Conservation (phyloP, 345 rosid species). For the Geranium brycei region DNA sequence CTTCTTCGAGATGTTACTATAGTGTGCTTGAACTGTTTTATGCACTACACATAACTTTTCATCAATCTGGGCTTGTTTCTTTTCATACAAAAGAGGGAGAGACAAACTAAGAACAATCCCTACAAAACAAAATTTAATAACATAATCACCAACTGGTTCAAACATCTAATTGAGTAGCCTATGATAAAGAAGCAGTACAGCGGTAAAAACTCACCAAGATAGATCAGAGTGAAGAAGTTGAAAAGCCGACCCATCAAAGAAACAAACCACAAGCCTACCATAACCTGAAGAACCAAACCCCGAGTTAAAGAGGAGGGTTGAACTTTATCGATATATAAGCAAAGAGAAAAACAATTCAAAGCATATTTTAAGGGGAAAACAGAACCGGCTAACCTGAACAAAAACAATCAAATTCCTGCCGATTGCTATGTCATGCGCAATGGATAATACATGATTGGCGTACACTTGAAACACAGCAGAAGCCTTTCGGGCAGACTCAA, state of each 20-base stretch:
- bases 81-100: conserved; percentile 59
- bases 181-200: neutral
- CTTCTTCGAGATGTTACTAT: conserved; percentile 35
- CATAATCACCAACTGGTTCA: neutral
- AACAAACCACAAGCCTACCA: conserved; percentile 35
- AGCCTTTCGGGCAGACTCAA: conserved; percentile 36
- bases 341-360: neutral
- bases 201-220: conserved; percentile 50
- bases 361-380: neutral
- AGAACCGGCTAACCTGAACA: conserved; percentile 34
- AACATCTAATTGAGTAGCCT: neutral
- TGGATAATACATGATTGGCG: conserved; percentile 39
- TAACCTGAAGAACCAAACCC: conserved; percentile 35
- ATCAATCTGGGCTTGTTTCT: conserved; percentile 57
- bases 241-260: conserved; percentile 59
- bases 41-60: conserved; percentile 40
- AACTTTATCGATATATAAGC: neutral
- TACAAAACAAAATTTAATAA: conserved; percentile 16
- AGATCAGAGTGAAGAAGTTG: conserved; percentile 62
- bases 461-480: conserved; percentile 42
- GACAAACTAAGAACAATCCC: conserved; percentile 62
- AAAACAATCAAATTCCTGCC: conserved; percentile 50
- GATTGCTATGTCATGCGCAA: conserved; percentile 62
- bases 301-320: neutral
- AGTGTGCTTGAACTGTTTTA: conserved; percentile 38